Percentiles rank a stretch among this genome's conserved stretches.
Conservation (phyloP, 306 rosid genomes). For the Pterocarpus macrocarpus region DNA sequence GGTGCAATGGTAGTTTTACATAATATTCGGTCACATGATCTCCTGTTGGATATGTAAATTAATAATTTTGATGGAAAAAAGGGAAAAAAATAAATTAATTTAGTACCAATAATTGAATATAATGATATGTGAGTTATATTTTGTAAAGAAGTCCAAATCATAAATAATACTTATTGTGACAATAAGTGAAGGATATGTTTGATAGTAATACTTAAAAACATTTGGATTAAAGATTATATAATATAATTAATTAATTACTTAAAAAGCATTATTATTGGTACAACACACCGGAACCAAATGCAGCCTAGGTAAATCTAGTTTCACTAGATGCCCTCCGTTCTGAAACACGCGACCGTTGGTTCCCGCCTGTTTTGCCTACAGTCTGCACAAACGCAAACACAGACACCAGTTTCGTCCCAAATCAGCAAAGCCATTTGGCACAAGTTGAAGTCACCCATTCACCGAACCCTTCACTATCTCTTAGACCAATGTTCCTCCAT, state of each 20-base stretch:
- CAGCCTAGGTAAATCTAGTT: background rate
- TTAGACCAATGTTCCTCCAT: constrained; percentile 68
- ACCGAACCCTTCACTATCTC: constrained; percentile 67
- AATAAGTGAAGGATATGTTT: background rate
- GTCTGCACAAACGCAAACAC: constrained; percentile 39
- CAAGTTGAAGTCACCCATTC: constrained; percentile 56
- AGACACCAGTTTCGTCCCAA: constrained; percentile 27
- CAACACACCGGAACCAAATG: background rate
- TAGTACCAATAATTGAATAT: background rate
- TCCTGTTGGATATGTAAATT: background rate
- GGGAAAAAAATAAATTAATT: background rate
- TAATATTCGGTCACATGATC: background rate
- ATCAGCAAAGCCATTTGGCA: constrained; percentile 34
- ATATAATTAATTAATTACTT: no score
- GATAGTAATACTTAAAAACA: no score
- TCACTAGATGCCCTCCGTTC: constrained; percentile 48
- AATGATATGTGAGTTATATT: no score
- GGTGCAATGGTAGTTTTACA: background rate
- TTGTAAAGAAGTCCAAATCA: no score
- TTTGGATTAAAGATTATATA: no score
- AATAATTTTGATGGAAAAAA: no score
- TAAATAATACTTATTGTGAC: background rate
- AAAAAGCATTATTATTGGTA: background rate
- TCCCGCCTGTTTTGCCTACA: constrained; percentile 54
- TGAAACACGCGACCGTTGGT: constrained; percentile 49